Evolutionary conservation across 345 rosid genomes (phyloP), one percentile per base, ranked within the genome.

Genomic region (Trapa incisa): DNA sequence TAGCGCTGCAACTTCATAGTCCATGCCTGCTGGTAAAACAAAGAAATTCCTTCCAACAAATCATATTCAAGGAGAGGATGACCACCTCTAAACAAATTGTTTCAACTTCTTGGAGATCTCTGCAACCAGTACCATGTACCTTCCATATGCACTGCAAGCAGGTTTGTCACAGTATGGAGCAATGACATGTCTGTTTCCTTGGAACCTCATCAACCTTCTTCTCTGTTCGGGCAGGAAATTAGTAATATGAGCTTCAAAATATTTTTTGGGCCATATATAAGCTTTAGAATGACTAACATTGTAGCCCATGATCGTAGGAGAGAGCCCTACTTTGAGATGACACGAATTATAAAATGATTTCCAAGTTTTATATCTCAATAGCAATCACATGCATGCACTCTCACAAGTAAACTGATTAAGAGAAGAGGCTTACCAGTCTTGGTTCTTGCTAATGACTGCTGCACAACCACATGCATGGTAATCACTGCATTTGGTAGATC

Each of bases 401-500:
- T 54, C 33, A 54, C 60, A 29, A n/a, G 60, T 22, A 6, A 29
- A 22, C 33, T 6, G 6, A 33, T 29, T n/a, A 9, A 22, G 33
- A 11, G 4, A 11, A 35, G 45, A 67, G 29, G 73, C 50, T 29
- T 81, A 88, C 92, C 96, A 79, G 97, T 73, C 80, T 88, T 94
- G 33, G 88, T 74, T 78, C 90, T 90, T 1, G 85, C 73, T 65
- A 83, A 64, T 70, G 96, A 77, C 60, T 86, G 92, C 79, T 90
- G 97, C 76, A 88, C 96, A 6, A 90, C 96, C 67, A 94, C 97
- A 69, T 94, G 99, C 99, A 94, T 94, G 70, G 91, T 90, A 64
- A 90, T 88, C 67, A 82, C 84, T 17, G 82, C 88, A 57, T 77
- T 80, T 6, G 87, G 82, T 70, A 90, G 89, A 67, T 88, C 91